These are phyloP conservation scores for Pisolithus tinctorius DNA, from an alignment of 768 basidiomycete genomes.

Conservation along the genomic window DNA sequence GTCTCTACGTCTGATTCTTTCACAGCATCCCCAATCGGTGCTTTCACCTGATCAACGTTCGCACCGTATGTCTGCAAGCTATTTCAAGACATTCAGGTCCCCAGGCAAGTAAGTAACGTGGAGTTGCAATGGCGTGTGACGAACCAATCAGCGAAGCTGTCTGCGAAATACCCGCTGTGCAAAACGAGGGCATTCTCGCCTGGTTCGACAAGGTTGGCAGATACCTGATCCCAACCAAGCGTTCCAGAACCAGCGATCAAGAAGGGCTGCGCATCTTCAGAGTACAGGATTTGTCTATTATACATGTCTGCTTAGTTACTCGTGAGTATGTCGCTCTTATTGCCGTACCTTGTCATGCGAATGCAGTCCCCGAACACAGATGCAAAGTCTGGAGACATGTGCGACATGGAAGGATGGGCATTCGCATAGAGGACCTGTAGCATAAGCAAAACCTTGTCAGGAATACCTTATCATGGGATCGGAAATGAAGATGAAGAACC, in stretches of 20 bases:
- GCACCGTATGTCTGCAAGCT: slow-evolving; percentile 88
- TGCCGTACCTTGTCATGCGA: slow-evolving; percentile 64
- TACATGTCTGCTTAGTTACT: background rate
- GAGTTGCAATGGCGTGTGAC: background rate
- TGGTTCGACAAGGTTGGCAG: slow-evolving; percentile 82
- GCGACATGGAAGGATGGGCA: slow-evolving; percentile 86
- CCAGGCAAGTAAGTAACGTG: background rate
- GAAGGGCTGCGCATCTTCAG: slow-evolving; percentile 81
- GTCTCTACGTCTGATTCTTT: slow-evolving; percentile 50
- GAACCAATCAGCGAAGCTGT: slow-evolving; percentile 83
- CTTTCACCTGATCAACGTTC: slow-evolving; percentile 75
- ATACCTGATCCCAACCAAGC: slow-evolving; percentile 95
- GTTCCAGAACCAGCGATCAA: slow-evolving; percentile 93
- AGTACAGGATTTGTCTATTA: slow-evolving; percentile 65
- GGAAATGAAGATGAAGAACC: slow-evolving; percentile 23
- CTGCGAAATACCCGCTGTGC: slow-evolving; percentile 91
- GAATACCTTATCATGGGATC: background rate
- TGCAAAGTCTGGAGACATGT: slow-evolving; percentile 84
- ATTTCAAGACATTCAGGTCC: background rate
- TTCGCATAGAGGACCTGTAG: slow-evolving; percentile 82
- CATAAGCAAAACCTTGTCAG: background rate
- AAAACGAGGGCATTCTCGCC: slow-evolving; percentile 78
- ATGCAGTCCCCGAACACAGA: slow-evolving; percentile 85
- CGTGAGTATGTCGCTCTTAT: slow-evolving; percentile 1
- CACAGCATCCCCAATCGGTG: slow-evolving; percentile 76